phyloP scores from a whole-genome alignment of 306 rosid genomes.

The Luffa acutangula region DNA sequence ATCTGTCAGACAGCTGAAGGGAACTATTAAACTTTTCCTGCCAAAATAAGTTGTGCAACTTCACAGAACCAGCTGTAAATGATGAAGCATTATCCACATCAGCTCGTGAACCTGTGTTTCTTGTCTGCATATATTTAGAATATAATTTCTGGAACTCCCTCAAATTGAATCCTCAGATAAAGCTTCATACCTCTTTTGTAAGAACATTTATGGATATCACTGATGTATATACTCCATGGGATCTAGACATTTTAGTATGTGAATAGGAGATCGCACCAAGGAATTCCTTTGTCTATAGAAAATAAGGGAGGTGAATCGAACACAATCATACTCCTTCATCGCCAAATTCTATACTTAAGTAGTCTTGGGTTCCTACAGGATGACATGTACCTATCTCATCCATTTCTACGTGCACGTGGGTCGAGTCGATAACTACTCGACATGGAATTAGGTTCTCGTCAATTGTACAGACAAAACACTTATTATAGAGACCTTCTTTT shows the following conservation, averaged over 20 bases:
- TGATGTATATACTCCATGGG: background rate
- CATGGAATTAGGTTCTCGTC: slow-evolving; percentile 35
- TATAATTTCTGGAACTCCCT: background rate
- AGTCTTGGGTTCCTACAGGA: slow-evolving; percentile 31
- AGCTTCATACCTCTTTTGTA: background rate
- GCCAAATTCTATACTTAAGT: slow-evolving; percentile 65
- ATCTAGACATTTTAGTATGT: background rate
- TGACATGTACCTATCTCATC: slow-evolving; percentile 24
- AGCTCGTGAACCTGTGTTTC: background rate
- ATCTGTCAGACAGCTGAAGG: background rate
- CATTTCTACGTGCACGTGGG: slow-evolving; percentile 54
- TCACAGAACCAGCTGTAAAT: slow-evolving; percentile 7
- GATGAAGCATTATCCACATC: background rate
- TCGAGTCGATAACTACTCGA: slow-evolving; percentile 56
- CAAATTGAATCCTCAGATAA: background rate
- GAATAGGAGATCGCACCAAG: background rate
- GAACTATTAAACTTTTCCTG: background rate
- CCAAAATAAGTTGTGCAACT: background rate
- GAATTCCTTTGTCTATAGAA: background rate
- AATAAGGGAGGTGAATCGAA: slow-evolving; percentile 15
- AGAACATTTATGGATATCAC: background rate
- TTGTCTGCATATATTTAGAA: background rate
- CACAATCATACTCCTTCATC: slow-evolving; percentile 34
- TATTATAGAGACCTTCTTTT: slow-evolving; percentile 76
- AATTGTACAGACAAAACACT: slow-evolving; percentile 34